A percentile compares a stretch with the other conserved stretches of the same genome.
These are phyloP conservation scores for Meyerozyma elateridarum DNA, from an alignment of 1,139 yeast genomes.

Conservation along the genomic window DNA sequence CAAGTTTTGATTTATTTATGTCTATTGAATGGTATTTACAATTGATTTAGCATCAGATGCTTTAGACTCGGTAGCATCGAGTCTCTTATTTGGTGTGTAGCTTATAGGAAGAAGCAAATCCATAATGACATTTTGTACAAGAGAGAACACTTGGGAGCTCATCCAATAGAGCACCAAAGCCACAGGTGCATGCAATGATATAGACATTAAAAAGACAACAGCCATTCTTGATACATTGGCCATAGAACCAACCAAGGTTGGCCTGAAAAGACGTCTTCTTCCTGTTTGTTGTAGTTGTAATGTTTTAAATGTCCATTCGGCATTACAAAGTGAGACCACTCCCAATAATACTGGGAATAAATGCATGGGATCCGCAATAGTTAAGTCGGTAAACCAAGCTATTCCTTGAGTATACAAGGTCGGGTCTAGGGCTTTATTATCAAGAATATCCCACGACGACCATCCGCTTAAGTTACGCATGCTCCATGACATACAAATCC, in stretches of 20 bases:
- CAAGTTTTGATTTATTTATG: no score
- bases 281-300: conserved; percentile 42
- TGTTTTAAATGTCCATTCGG: conserved; percentile 68
- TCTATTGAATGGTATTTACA: neutral
- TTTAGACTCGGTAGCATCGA: conserved; percentile 13
- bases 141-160: conserved; percentile 72
- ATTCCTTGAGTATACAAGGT: conserved; percentile 51
- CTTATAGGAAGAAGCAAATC: conserved; percentile 62
- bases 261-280: conserved; percentile 39
- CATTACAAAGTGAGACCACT: conserved; percentile 62
- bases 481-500: conserved; percentile 75
- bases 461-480: conserved; percentile 76
- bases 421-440: conserved; percentile 51
- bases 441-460: conserved; percentile 46
- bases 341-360: conserved; percentile 71
- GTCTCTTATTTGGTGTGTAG: conserved; percentile 41
- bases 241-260: conserved; percentile 56
- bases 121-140: conserved; percentile 68
- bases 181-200: conserved; percentile 80
- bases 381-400: conserved; percentile 57
- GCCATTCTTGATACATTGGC: conserved; percentile 70
- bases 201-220: conserved; percentile 75
- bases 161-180: conserved; percentile 84
- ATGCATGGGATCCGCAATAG: conserved; percentile 58
- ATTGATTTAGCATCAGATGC: conserved; percentile 2